These are phyloP conservation scores for Berberis thunbergii DNA, from an alignment of 164 flowering plant species.

Conservation along the genomic window DNA sequence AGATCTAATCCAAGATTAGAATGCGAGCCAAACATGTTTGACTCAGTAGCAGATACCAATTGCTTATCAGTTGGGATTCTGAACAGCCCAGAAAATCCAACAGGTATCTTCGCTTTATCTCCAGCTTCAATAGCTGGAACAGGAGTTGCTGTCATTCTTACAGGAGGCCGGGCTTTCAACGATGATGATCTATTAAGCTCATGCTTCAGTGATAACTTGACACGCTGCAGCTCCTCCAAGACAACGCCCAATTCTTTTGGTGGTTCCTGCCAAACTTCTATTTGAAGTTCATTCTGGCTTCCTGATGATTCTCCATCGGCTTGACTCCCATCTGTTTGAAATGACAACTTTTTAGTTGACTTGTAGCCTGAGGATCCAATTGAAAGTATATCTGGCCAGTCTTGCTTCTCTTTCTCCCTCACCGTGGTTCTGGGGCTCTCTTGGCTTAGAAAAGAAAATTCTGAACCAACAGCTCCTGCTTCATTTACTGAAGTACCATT, in stretches of 20 bases:
- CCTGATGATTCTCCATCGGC: slow-evolving; percentile 13
- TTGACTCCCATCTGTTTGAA: slow-evolving; percentile 6
- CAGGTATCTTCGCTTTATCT: slow-evolving; percentile 12
- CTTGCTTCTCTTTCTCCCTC: slow-evolving; percentile 19
- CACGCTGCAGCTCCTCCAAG: slow-evolving; percentile 62
- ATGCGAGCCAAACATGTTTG: slow-evolving; percentile 1
- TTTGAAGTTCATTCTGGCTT: slow-evolving; percentile 17
- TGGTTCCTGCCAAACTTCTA: slow-evolving; percentile 23
- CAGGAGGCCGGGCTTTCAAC: slow-evolving; percentile 8
- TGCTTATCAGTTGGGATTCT: slow-evolving; percentile 18
- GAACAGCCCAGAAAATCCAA: slow-evolving; percentile 17
- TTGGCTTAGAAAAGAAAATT: slow-evolving; percentile 16
- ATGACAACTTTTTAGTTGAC: slow-evolving; percentile 4
- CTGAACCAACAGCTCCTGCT: slow-evolving; percentile 15
- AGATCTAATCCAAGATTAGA: slow-evolving; percentile 9
- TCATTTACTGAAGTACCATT: slow-evolving; percentile 14
- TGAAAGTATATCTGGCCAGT: slow-evolving; percentile 12
- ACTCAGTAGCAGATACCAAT: background rate
- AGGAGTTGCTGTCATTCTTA: slow-evolving; percentile 17
- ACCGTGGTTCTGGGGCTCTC: slow-evolving; percentile 3
- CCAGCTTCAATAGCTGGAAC: slow-evolving; percentile 5
- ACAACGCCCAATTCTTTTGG: slow-evolving; percentile 23
- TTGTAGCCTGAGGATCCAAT: slow-evolving; percentile 11
- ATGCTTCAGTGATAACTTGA: slow-evolving; percentile 46
- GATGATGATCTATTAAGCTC: slow-evolving; percentile 25